These are phyloP conservation scores for Aspergillus sp. DNA, from an alignment of 2,329 filamentous ascomycete genomes.

Conservation along the genomic window DNA sequence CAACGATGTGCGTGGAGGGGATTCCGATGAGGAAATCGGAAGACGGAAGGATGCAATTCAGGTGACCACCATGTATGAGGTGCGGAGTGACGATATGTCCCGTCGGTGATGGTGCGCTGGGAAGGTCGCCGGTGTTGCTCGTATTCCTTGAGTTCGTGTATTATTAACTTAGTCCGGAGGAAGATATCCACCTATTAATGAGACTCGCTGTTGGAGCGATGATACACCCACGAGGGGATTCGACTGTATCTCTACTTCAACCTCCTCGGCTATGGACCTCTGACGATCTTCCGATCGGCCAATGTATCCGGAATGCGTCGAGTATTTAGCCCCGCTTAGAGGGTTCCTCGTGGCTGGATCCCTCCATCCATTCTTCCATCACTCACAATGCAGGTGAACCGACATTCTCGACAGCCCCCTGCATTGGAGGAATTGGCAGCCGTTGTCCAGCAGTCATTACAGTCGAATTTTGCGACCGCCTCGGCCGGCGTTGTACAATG, in stretches of 20 bases:
- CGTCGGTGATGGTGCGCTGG: background rate
- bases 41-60: slow-evolving; percentile 15
- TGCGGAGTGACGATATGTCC: slow-evolving; percentile 3
- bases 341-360: too few relatives aligned
- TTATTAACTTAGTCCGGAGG: background rate
- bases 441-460: background rate
- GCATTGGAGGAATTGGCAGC: background rate
- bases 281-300: too few relatives aligned
- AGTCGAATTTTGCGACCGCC: background rate
- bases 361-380: too few relatives aligned
- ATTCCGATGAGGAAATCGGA: slow-evolving; percentile 12
- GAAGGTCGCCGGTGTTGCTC: background rate
- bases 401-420: background rate
- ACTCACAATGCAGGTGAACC: too few relatives aligned
- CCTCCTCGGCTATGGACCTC: too few relatives aligned
- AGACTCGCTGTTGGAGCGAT: too few relatives aligned
- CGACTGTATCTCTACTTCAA: too few relatives aligned
- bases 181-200: too few relatives aligned
- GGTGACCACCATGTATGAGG: slow-evolving; percentile 21
- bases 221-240: too few relatives aligned
- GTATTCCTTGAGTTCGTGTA: background rate
- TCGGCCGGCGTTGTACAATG: background rate
- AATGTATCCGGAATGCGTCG: too few relatives aligned
- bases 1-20: slow-evolving; percentile 6
- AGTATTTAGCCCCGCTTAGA: too few relatives aligned